These are phyloP conservation scores for Ogataea dorogensis DNA, from an alignment of 805 yeast genomes.

Conservation along the genomic window DNA sequence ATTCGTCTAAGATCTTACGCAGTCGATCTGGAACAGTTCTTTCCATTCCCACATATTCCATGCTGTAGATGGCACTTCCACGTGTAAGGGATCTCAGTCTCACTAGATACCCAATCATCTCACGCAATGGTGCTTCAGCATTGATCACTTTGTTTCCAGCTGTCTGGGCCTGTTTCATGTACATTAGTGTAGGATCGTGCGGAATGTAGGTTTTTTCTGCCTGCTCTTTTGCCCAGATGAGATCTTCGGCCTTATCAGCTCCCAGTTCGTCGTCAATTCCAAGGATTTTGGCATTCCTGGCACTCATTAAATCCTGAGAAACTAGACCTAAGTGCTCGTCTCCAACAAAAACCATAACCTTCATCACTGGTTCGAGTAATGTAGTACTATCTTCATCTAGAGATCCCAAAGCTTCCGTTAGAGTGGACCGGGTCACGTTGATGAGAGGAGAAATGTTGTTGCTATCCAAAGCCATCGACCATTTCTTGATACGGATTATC, in stretches of 20 bases:
- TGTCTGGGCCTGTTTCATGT: constrained; percentile 25
- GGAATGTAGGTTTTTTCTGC: constrained; percentile 71
- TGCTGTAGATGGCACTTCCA: constrained; percentile 81
- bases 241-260: constrained; percentile 31
- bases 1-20: constrained; percentile 31
- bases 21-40: constrained; percentile 56
- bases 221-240: constrained; percentile 49
- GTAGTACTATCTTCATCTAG: constrained; percentile 39
- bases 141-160: constrained; percentile 52
- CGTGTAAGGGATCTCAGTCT: constrained; percentile 79
- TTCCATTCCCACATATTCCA: constrained; percentile 76
- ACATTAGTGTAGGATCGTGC: constrained; percentile 61
- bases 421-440: constrained; percentile 45
- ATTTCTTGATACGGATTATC: constrained; percentile 49
- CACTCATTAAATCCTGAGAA: constrained; percentile 77
- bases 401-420: constrained; percentile 37
- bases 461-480: constrained; percentile 55
- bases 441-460: constrained; percentile 40
- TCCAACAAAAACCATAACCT: constrained; percentile 60
- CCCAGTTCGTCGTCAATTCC: constrained; percentile 65
- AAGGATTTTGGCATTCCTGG: constrained; percentile 70
- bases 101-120: constrained; percentile 86
- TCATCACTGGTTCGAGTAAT: constrained; percentile 87
- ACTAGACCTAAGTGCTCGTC: constrained; percentile 80
- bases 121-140: constrained; percentile 84